Conservation (phyloP, 2,329 filamentous ascomycete species). For the Ascochyta koolunga region DNA sequence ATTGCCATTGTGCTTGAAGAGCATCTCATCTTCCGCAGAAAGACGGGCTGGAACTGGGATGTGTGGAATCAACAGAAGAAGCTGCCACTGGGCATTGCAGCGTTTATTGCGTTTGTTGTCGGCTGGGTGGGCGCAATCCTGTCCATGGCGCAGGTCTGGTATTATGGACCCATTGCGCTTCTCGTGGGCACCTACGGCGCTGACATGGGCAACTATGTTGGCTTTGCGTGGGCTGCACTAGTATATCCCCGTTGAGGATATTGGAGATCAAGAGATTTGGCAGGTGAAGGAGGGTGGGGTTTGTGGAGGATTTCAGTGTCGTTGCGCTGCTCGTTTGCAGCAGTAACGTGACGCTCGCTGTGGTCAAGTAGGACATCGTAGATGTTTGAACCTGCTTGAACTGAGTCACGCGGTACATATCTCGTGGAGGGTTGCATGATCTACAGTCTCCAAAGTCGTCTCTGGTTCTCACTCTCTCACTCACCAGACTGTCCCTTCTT, state of each 20-base stretch:
- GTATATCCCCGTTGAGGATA: conserved; percentile 62
- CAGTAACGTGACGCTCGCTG: neutral
- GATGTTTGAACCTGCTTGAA: too few relatives aligned
- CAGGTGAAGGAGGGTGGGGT: conserved; percentile 43
- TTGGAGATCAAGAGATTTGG: conserved; percentile 59
- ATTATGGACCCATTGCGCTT: conserved; percentile 66
- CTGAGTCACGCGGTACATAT: too few relatives aligned
- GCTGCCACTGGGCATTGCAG: conserved; percentile 67
- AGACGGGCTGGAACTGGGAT: conserved; percentile 63
- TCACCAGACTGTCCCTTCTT: neutral
- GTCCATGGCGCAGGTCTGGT: conserved; percentile 74
- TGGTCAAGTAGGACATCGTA: neutral
- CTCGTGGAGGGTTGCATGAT: too few relatives aligned
- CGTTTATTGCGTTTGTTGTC: conserved; percentile 65
- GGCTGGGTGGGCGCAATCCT: conserved; percentile 70
- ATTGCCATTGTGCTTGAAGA: conserved; percentile 67
- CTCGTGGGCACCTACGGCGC: conserved; percentile 63
- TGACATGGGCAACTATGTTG: conserved; percentile 67
- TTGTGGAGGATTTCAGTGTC: neutral
- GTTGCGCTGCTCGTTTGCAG: neutral
- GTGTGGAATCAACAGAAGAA: conserved; percentile 65
- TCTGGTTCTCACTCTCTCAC: neutral
- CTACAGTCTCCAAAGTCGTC: too few relatives aligned
- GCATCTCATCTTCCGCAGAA: conserved; percentile 65
- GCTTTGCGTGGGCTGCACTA: conserved; percentile 64